These are phyloP conservation scores for Nemophila menziesii DNA, from an alignment of 257 asterid species.

Conservation along the genomic window DNA sequence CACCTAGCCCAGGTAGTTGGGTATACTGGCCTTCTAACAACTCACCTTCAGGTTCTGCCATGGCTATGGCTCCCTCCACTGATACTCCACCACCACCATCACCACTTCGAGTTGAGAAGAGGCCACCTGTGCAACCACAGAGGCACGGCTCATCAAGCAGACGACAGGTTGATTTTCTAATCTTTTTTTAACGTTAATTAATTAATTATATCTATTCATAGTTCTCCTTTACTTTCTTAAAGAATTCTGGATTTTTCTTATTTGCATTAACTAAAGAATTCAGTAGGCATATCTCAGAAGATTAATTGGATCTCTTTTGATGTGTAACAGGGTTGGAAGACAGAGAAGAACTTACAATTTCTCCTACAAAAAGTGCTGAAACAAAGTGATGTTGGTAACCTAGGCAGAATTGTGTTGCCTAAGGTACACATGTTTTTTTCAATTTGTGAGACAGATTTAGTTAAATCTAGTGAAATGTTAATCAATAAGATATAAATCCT, in stretches of 20 bases:
- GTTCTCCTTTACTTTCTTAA: background rate
- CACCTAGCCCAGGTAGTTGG: conserved; percentile 28
- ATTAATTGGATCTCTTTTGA: background rate
- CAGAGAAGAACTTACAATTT: conserved; percentile 73
- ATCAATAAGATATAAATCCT: background rate
- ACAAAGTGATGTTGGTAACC: conserved; percentile 95
- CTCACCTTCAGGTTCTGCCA: conserved; percentile 1
- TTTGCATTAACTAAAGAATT: background rate
- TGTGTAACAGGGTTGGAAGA: conserved; percentile 31
- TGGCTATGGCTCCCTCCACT: conserved; percentile 9
- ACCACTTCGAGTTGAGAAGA: conserved; percentile 12
- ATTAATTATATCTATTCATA: background rate
- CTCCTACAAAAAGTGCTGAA: conserved; percentile 93
- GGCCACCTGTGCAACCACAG: conserved; percentile 20
- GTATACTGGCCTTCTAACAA: conserved; percentile 34
- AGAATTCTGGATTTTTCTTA: background rate
- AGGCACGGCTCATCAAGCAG: conserved; percentile 25
- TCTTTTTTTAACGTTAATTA: background rate
- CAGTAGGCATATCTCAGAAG: background rate
- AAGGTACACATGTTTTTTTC: conserved; percentile 30
- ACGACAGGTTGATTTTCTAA: conserved; percentile 25
- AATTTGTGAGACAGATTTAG: background rate
- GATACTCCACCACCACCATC: conserved; percentile 23
- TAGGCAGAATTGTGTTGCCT: conserved; percentile 93
- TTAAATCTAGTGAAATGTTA: background rate